A percentile compares a stretch with the other conserved stretches of the same genome.
phyloP scores from a whole-genome alignment of 129 eudicot genomes.

The Chrysanthemum makinoi region DNA sequence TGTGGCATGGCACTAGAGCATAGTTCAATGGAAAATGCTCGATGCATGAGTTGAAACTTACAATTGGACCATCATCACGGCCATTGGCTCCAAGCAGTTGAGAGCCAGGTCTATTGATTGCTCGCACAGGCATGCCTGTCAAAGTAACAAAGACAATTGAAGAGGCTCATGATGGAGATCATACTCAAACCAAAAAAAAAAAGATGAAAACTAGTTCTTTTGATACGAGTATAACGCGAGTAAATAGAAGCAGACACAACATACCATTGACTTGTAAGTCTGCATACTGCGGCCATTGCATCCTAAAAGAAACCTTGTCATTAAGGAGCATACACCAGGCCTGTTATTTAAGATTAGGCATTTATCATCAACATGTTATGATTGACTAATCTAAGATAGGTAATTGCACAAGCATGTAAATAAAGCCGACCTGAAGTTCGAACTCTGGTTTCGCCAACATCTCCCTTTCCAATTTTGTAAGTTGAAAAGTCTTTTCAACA shows the following conservation, averaged over 20 bases:
- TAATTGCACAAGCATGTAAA: background rate
- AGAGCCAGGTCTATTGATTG: conserved; percentile 87
- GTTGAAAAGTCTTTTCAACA: conserved; percentile 84
- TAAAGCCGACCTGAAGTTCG: conserved; percentile 75
- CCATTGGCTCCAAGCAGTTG: conserved; percentile 95
- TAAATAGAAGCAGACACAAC: conserved; percentile 19
- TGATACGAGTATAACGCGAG: background rate
- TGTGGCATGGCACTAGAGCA: background rate
- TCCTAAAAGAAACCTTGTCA: conserved; percentile 90
- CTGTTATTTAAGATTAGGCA: conserved; percentile 35
- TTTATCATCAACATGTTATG: conserved; percentile 22
- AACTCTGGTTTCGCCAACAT: conserved; percentile 76
- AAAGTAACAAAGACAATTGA: background rate
- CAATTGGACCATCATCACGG: conserved; percentile 96
- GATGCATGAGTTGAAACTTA: conserved; percentile 41
- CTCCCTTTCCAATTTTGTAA: conserved; percentile 70
- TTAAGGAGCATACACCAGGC: conserved; percentile 99
- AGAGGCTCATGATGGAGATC: background rate
- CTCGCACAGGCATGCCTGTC: conserved; percentile 88
- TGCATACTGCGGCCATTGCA: conserved; percentile 99
- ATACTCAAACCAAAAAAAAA: background rate
- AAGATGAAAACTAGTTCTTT: background rate
- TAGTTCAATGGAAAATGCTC: background rate
- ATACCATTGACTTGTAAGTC: conserved; percentile 93
- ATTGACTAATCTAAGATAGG: no score